Evolutionary conservation across 805 yeast species (phyloP).

Genomic region (Candida awuae): DNA sequence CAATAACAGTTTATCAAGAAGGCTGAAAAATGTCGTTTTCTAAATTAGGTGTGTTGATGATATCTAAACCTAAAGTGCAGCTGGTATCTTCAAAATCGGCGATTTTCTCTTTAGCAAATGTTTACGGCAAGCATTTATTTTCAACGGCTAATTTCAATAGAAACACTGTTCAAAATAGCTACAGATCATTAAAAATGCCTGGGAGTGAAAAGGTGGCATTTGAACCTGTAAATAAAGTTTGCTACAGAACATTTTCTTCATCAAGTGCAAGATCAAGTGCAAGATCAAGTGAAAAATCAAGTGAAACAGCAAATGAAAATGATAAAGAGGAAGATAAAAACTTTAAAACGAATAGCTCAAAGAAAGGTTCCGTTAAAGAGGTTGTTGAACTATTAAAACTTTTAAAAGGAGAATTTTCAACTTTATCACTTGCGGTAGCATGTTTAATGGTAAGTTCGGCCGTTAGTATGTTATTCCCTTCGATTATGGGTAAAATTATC

Average conservation of each 20-base stretch:
- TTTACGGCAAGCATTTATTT: too few relatives aligned
- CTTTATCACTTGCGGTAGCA: conserved; percentile 52
- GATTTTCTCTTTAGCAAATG: too few relatives aligned
- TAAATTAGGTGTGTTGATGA: too few relatives aligned
- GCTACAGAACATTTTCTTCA: background rate
- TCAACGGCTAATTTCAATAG: too few relatives aligned
- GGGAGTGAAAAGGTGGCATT: too few relatives aligned
- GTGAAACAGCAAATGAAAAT: conserved; percentile 1
- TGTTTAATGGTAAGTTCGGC: conserved; percentile 66
- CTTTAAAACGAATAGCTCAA: conserved; percentile 5
- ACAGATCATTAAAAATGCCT: too few relatives aligned
- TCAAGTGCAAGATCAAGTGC: background rate
- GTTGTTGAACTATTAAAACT: conserved; percentile 42
- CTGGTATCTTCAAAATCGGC: too few relatives aligned
- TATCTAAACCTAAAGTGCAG: too few relatives aligned
- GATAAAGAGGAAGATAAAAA: background rate
- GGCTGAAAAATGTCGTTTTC: too few relatives aligned
- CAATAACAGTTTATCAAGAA: too few relatives aligned
- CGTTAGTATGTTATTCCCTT: conserved; percentile 74
- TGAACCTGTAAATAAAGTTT: too few relatives aligned
- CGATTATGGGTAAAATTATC: conserved; percentile 76
- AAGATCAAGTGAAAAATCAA: background rate
- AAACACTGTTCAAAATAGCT: too few relatives aligned
- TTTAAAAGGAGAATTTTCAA: conserved; percentile 49
- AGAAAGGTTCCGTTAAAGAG: conserved; percentile 29